Conservation (phyloP, 2,329 filamentous ascomycete genomes). For the Chaetomiaceae sp. region DNA sequence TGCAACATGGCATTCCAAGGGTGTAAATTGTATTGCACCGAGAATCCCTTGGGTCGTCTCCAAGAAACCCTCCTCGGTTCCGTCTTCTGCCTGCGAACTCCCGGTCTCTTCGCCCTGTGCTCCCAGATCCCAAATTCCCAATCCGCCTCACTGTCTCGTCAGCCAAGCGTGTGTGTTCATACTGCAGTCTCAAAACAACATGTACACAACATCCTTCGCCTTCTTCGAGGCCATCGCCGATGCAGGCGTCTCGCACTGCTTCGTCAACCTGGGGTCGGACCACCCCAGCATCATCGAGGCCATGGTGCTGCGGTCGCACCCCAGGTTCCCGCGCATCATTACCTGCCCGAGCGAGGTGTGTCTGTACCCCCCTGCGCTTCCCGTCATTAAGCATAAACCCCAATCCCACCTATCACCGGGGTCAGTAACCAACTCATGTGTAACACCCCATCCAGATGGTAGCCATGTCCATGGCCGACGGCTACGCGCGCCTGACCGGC, state of each 20-base stretch:
- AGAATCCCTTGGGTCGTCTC: no score
- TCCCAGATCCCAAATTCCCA: neutral
- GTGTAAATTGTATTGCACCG: no score
- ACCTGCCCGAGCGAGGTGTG: conserved; percentile 68
- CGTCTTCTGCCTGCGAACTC: no score
- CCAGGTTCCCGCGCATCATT: conserved; percentile 59
- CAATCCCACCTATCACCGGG: no score
- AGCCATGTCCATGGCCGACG: conserved; percentile 70
- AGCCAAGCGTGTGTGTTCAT: no score
- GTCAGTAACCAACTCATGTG: no score
- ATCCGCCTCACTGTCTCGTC: neutral
- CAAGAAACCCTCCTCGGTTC: no score
- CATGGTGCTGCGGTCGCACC: conserved; percentile 58
- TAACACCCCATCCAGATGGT: conserved; percentile 60
- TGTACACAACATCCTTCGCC: conserved; percentile 73
- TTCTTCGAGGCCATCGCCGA: conserved; percentile 80
- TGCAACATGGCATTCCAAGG: no score
- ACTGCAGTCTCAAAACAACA: conserved; percentile 28
- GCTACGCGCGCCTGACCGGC: conserved; percentile 62
- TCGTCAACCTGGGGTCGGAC: conserved; percentile 58
- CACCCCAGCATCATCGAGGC: conserved; percentile 69
- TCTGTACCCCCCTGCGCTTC: neutral
- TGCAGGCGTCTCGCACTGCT: conserved; percentile 56
- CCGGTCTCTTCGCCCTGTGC: no score
- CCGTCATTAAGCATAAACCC: no score